These are phyloP conservation scores for Aquilaria agallochum DNA, from an alignment of 441 rosid species.

Conservation along the genomic window DNA sequence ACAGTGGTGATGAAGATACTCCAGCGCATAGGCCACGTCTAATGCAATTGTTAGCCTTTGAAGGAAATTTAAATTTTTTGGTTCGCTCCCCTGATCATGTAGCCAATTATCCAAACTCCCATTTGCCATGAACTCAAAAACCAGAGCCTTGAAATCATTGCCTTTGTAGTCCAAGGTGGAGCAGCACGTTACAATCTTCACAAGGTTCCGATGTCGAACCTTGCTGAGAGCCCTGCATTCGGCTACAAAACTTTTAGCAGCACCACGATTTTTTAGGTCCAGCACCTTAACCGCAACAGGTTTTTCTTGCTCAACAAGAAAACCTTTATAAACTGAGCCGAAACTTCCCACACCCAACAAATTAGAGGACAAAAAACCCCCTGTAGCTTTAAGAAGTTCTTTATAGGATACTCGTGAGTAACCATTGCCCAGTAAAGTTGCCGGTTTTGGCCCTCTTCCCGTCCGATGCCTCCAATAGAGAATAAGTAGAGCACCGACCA, in stretches of 20 bases:
- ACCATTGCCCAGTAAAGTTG: background rate
- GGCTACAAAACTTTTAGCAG: constrained; percentile 13
- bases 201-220: constrained; percentile 13
- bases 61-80: background rate
- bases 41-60: constrained; percentile 7
- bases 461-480: background rate
- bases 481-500: background rate
- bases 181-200: constrained; percentile 4
- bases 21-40: constrained; percentile 8
- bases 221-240: constrained; percentile 8
- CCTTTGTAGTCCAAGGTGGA: constrained; percentile 1
- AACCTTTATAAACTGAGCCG: constrained; percentile 16
- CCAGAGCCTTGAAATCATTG: constrained; percentile 11
- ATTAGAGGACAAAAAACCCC: background rate
- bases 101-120: constrained; percentile 11
- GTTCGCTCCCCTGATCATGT: constrained; percentile 1
- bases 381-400: constrained; percentile 5
- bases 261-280: constrained; percentile 7
- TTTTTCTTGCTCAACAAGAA: constrained; percentile 10
- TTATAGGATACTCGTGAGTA: background rate
- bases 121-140: constrained; percentile 10
- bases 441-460: background rate
- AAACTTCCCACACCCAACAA: constrained; percentile 16
- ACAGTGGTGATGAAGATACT: constrained; percentile 11
- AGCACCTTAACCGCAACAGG: constrained; percentile 16